Evolutionary conservation across 1,139 yeast species (phyloP).

Genomic region (Casaregolazyma lundiana): DNA sequence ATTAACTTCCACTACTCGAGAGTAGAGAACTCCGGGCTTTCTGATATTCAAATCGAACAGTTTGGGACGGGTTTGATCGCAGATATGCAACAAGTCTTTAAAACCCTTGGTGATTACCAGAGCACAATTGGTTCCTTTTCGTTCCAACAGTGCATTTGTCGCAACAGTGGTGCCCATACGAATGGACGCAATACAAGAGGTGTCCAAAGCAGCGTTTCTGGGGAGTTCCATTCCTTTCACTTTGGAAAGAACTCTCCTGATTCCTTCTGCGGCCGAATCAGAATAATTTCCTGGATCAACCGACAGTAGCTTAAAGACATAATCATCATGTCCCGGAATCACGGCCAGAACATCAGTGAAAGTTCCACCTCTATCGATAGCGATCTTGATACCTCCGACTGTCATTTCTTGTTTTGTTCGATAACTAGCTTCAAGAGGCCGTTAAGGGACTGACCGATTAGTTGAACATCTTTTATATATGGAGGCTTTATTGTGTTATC

Average conservation of each 20-base stretch:
- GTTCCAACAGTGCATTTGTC: slow-evolving; percentile 54
- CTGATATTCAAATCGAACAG: slow-evolving; percentile 47
- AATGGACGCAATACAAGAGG: slow-evolving; percentile 35
- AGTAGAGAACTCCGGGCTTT: slow-evolving; percentile 46
- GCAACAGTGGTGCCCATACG: slow-evolving; percentile 68
- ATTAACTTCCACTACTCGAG: slow-evolving; percentile 49
- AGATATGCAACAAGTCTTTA: slow-evolving; percentile 40
- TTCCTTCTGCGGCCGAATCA: slow-evolving; percentile 81
- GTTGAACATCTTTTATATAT: too few relatives aligned
- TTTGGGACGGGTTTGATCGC: slow-evolving; percentile 51
- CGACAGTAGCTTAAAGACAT: slow-evolving; percentile 59
- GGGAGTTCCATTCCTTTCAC: slow-evolving; percentile 43
- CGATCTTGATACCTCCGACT: too few relatives aligned
- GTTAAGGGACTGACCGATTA: too few relatives aligned
- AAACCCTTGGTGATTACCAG: slow-evolving; percentile 51
- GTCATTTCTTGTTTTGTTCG: too few relatives aligned
- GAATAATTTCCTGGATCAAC: slow-evolving; percentile 71
- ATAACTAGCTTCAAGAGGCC: too few relatives aligned
- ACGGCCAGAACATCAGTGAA: slow-evolving; percentile 65
- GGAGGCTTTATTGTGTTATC: too few relatives aligned
- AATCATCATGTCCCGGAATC: slow-evolving; percentile 38
- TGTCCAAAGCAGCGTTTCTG: slow-evolving; percentile 10
- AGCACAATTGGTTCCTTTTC: slow-evolving; percentile 53
- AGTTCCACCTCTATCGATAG: slow-evolving; percentile 50
- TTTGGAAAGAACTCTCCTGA: slow-evolving; percentile 57